phyloP scores from a whole-genome alignment of 805 yeast species.

The Saccharomycopsis vini region DNA sequence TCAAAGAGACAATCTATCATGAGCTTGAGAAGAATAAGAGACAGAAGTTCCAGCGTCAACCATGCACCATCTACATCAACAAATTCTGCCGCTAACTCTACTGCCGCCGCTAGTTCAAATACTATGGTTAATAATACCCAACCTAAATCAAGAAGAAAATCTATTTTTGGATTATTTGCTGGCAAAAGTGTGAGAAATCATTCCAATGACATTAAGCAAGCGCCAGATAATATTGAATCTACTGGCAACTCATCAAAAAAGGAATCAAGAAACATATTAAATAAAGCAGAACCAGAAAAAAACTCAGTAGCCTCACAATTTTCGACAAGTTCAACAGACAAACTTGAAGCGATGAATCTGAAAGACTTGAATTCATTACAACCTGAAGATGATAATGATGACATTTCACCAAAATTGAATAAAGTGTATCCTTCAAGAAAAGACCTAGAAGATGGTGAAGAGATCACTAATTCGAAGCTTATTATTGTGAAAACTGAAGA shows the following conservation, averaged over 20 bases:
- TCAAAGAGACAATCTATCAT: not conserved
- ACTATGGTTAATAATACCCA: too few relatives aligned
- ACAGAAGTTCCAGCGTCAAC: too few relatives aligned
- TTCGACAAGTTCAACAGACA: not conserved
- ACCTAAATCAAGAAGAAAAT: slow-evolving; percentile 5
- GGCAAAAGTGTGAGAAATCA: too few relatives aligned
- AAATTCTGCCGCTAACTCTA: too few relatives aligned
- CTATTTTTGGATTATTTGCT: slow-evolving; percentile 6
- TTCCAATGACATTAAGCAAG: not conserved
- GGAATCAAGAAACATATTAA: too few relatives aligned
- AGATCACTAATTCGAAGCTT: not conserved
- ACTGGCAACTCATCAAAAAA: not conserved
- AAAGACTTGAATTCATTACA: too few relatives aligned
- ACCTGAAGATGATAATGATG: not conserved
- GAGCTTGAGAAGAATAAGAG: not conserved
- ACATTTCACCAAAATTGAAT: not conserved
- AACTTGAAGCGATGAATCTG: not conserved
- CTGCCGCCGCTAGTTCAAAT: not conserved
- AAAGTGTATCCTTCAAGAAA: not conserved
- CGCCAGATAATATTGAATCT: not conserved
- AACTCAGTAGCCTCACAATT: not conserved
- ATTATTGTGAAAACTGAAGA: not conserved
- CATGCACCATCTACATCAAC: too few relatives aligned
- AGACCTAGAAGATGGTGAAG: not conserved
- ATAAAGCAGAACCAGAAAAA: not conserved